A percentile compares a stretch with the other conserved stretches of the same genome.
Conservation (phyloP, 495 filamentous ascomycete species). For the Podospora didyma region DNA sequence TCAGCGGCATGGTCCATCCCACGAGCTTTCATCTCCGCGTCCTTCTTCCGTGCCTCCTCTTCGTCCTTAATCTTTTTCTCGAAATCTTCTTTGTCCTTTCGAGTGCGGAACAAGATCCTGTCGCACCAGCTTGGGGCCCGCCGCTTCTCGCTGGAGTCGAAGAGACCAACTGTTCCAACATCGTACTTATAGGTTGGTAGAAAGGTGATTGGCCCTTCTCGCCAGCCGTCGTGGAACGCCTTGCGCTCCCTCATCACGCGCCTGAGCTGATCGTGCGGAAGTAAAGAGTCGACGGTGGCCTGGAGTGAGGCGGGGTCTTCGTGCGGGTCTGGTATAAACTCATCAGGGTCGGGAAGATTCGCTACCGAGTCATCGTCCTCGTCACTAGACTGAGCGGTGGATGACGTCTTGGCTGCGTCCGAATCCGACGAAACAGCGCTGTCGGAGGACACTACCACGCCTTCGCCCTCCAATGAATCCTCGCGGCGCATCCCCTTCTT, state of each 20-base stretch:
- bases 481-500: slow-evolving; percentile 30
- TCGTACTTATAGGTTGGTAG: slow-evolving; percentile 97
- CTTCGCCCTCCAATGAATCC: slow-evolving; percentile 37
- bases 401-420: slow-evolving; percentile 8
- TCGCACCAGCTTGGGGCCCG: slow-evolving; percentile 96
- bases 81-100: slow-evolving; percentile 65
- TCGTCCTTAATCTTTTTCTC: slow-evolving; percentile 62
- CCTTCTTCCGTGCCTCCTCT: slow-evolving; percentile 62
- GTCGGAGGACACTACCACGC: slow-evolving; percentile 35
- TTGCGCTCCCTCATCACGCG: slow-evolving; percentile 68
- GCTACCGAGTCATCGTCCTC: slow-evolving; percentile 31
- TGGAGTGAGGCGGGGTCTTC: slow-evolving; percentile 61
- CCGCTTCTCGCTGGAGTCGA: slow-evolving; percentile 92
- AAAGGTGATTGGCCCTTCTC: slow-evolving; percentile 83
- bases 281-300: slow-evolving; percentile 77
- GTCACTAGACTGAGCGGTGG: slow-evolving; percentile 16
- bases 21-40: slow-evolving; percentile 79
- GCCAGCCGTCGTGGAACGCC: slow-evolving; percentile 86
- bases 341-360: slow-evolving; percentile 50
- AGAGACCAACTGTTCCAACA: slow-evolving; percentile 84
- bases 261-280: slow-evolving; percentile 86
- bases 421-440: slow-evolving; percentile 27
- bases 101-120: slow-evolving; percentile 82
- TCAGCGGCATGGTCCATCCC: slow-evolving; percentile 70
- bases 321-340: slow-evolving; percentile 48